These are phyloP conservation scores for Phytophthora sp. DNA, from an alignment of 352 stramenopile genomes.

Conservation along the genomic window DNA sequence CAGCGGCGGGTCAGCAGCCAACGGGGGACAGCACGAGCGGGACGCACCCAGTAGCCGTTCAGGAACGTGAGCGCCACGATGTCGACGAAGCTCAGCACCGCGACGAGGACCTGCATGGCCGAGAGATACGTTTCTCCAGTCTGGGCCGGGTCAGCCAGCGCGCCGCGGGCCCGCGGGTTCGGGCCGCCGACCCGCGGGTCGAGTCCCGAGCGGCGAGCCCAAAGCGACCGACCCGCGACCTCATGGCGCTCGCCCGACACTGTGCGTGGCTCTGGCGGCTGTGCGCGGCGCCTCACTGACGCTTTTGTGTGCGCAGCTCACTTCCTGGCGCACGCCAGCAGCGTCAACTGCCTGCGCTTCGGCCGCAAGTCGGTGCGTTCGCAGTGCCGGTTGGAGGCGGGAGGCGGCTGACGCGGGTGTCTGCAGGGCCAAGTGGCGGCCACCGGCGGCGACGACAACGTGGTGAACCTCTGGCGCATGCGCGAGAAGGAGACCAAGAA, in stretches of 20 bases:
- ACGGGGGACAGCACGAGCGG: not conserved
- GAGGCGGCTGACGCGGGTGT: not conserved
- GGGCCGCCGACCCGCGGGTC: not conserved
- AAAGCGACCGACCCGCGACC: not conserved
- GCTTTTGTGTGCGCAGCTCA: slow-evolving; percentile 45
- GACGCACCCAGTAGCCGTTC: slow-evolving; percentile 86
- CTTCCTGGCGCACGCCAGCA: slow-evolving; percentile 81
- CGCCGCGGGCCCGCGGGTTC: slow-evolving; percentile 5
- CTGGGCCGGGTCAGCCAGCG: slow-evolving; percentile 1
- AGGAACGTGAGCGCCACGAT: slow-evolving; percentile 89
- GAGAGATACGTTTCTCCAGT: slow-evolving; percentile 10
- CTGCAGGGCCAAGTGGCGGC: slow-evolving; percentile 77
- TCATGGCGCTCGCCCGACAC: slow-evolving; percentile 60
- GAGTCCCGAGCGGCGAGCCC: not conserved
- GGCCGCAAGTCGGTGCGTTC: slow-evolving; percentile 75
- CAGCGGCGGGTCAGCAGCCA: not conserved
- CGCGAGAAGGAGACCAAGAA: slow-evolving; percentile 89
- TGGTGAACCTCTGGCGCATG: slow-evolving; percentile 88
- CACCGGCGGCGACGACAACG: slow-evolving; percentile 78
- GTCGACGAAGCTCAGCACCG: slow-evolving; percentile 83
- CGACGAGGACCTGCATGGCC: slow-evolving; percentile 73
- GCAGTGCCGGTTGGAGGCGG: not conserved
- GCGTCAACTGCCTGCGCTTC: slow-evolving; percentile 85
- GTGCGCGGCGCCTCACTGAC: not conserved
- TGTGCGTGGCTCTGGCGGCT: slow-evolving; percentile 40